Percentiles rank a stretch among this genome's conserved stretches.
These are phyloP conservation scores for Chaetothyriales sp. DNA, from an alignment of 2,329 filamentous ascomycete genomes.

Conservation along the genomic window DNA sequence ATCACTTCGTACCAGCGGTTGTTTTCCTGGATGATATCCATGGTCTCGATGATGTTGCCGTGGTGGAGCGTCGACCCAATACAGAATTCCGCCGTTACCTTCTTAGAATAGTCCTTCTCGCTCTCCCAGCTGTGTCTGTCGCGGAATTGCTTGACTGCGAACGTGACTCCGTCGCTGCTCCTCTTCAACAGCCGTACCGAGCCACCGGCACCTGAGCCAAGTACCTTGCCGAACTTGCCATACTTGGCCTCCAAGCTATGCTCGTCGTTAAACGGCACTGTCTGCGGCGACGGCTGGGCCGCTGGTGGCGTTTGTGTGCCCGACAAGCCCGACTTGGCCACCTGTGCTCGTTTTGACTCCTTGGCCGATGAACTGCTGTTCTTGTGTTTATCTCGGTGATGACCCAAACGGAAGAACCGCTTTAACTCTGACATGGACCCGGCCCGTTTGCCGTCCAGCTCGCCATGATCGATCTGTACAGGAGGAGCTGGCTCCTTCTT, in stretches of 20 bases:
- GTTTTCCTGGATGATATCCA: constrained; percentile 92
- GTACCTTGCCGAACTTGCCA: constrained; percentile 83
- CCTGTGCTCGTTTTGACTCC: constrained; percentile 47
- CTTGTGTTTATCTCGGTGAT: constrained; percentile 15
- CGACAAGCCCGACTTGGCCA: constrained; percentile 38
- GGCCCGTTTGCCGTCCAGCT: constrained; percentile 38
- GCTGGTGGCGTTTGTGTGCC: constrained; percentile 38
- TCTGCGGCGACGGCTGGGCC: constrained; percentile 35
- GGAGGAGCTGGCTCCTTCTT: constrained; percentile 36
- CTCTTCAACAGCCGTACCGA: constrained; percentile 91
- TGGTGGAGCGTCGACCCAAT: constrained; percentile 94
- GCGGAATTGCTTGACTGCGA: constrained; percentile 94
- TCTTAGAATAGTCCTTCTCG: constrained; percentile 92
- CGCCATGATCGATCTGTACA: constrained; percentile 31
- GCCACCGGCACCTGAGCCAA: constrained; percentile 86
- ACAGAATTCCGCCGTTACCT: constrained; percentile 95
- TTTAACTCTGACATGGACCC: constrained; percentile 90
- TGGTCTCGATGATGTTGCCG: constrained; percentile 93
- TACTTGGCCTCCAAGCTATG: constrained; percentile 84
- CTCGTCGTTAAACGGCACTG: constrained; percentile 81
- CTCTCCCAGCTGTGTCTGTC: constrained; percentile 84
- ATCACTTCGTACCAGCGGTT: constrained; percentile 95
- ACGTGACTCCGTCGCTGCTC: constrained; percentile 79
- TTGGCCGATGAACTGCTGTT: constrained; percentile 8
- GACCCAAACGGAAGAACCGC: constrained; percentile 79